Evolutionary conservation across 2,329 filamentous ascomycete genomes (phyloP), one percentile per base, ranked within the genome.

Genomic region (Colletotrichum sp.): DNA sequence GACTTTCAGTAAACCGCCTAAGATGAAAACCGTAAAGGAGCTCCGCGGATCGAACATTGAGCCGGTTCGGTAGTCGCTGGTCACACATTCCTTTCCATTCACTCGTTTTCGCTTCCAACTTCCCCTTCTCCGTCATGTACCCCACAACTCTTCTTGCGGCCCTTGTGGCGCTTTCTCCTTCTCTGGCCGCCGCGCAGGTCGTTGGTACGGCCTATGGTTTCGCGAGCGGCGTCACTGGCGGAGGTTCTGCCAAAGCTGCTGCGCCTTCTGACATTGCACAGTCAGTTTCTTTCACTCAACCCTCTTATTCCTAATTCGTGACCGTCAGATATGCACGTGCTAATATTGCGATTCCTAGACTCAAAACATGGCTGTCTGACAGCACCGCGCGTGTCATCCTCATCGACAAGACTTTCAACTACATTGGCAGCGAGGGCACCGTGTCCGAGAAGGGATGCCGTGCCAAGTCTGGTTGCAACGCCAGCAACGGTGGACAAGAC

Each of bases 371-470:
- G 43, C 63, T 55, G 29, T 55, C 63, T 6, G 63, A 66, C 31
- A 55, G 31, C 43, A 66, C 63, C 13, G 27, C 90, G 18, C 87
- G 90, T 33, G 87, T 89, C 75, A 92, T 93, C 77, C 84, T 92
- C 67, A 83, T 93, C 36, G 85, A 86, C 79, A 88, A 90, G 78
- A 85, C 84, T 58, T 87, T 88, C 79, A 86, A 90, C 83, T 92
- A 90, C 84, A 87, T 83, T 33, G 86, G 85, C 43, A 86, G 85
- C 15, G 90, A 91, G 81, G 90, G 90, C 34, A 87, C 84, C 4
- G 84, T 83, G 6, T 88, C 84, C 24, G 85, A 80, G 43, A 86
- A 84, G 16, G 90, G 90, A 29, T 92, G 91, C 78, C 87, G 89
- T 76, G 91, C 92, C 80, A 89, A 91, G 21, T 83, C 83, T 21